Evolutionary conservation across 2,329 filamentous ascomycete genomes (phyloP).

Genomic region (Sphaerostilbella broomeana): DNA sequence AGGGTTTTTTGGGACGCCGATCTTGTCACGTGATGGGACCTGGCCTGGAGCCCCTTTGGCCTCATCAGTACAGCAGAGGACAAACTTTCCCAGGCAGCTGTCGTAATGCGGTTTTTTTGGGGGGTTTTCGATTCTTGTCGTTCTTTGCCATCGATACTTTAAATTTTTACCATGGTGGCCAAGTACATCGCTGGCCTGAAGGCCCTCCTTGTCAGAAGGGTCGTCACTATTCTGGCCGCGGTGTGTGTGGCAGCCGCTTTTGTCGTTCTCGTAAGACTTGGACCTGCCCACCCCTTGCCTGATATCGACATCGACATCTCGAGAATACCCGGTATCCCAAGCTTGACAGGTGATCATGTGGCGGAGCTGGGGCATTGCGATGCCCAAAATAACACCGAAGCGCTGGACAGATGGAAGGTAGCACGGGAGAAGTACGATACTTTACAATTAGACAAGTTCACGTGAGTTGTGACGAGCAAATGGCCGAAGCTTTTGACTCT

Average conservation of each 20-base stretch:
- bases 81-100: no score
- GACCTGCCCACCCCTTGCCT: conserved; percentile 2
- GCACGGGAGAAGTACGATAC: conserved; percentile 34
- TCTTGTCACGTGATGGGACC: no score
- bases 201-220: conserved; percentile 6
- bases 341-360: background rate
- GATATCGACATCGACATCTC: background rate
- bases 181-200: conserved; percentile 11
- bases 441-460: conserved; percentile 22
- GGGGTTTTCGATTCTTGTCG: conserved; percentile 8
- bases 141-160: conserved; percentile 1
- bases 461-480: conserved; percentile 15
- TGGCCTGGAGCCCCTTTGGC: no score
- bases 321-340: conserved; percentile 5
- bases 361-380: conserved; percentile 3
- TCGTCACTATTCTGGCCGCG: conserved; percentile 9
- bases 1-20: no score
- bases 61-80: no score
- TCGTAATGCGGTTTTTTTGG: no score
- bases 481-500: background rate
- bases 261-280: conserved; percentile 9
- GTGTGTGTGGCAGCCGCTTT: conserved; percentile 8
- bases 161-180: conserved; percentile 7
- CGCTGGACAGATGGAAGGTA: conserved; percentile 11
- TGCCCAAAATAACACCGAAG: conserved; percentile 6